A percentile compares a stretch with the other conserved stretches of the same genome.
These are phyloP conservation scores for Umbelopsis vinacea DNA, from an alignment of 192 early-diverging fungal species.

Conservation along the genomic window DNA sequence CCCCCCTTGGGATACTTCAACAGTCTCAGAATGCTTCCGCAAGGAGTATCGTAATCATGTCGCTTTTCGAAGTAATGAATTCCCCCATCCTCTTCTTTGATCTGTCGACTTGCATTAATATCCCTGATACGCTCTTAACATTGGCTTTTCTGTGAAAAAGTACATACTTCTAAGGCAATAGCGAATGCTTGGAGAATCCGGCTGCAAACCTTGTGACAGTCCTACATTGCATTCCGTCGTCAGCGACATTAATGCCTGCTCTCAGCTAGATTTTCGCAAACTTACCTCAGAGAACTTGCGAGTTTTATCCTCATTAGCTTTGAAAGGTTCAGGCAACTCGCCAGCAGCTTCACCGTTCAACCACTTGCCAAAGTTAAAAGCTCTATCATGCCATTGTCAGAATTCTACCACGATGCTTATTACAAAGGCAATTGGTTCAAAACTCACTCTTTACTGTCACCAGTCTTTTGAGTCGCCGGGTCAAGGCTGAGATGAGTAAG, in stretches of 20 bases:
- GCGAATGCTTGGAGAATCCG: slow-evolving; percentile 62
- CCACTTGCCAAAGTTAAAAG: slow-evolving; percentile 58
- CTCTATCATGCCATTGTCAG: slow-evolving; percentile 37
- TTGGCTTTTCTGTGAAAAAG: neutral
- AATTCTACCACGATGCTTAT: neutral
- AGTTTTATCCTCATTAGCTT: slow-evolving; percentile 26
- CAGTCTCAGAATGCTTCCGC: slow-evolving; percentile 58
- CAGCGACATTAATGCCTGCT: neutral
- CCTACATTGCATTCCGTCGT: slow-evolving; percentile 29
- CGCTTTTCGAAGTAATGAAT: slow-evolving; percentile 49
- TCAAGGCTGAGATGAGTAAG: slow-evolving; percentile 43
- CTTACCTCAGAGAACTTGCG: slow-evolving; percentile 48
- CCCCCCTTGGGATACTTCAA: slow-evolving; percentile 61
- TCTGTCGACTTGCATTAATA: slow-evolving; percentile 24
- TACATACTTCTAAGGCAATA: slow-evolving; percentile 51
- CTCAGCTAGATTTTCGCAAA: neutral
- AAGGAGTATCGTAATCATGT: slow-evolving; percentile 51
- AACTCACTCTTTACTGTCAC: slow-evolving; percentile 68
- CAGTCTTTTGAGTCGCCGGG: slow-evolving; percentile 49
- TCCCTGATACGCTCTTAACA: neutral
- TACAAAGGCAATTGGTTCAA: neutral
- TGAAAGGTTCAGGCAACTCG: slow-evolving; percentile 40
- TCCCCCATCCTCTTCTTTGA: slow-evolving; percentile 60
- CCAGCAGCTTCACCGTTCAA: slow-evolving; percentile 44
- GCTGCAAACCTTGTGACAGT: slow-evolving; percentile 50